A percentile compares a stretch with the other conserved stretches of the same genome.
phyloP scores from a whole-genome alignment of 192 early-diverging fungal species.

The Mortierella hygrophila region DNA sequence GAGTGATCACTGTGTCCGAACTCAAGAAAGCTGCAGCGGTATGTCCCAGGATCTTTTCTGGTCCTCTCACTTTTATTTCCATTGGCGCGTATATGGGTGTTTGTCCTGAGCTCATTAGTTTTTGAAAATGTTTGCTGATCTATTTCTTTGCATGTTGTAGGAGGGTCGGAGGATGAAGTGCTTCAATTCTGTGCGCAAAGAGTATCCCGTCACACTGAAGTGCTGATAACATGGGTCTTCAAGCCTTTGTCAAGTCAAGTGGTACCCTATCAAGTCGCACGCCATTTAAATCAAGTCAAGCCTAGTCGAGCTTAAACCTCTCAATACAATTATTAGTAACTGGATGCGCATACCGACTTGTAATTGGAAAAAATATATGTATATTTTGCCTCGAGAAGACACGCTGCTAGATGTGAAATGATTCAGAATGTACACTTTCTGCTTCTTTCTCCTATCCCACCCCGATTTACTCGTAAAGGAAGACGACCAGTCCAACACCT shows the following conservation, averaged over 20 bases:
- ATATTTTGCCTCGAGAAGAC: neutral
- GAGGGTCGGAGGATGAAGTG: conserved; percentile 61
- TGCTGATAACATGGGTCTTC: neutral
- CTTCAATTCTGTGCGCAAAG: conserved; percentile 70
- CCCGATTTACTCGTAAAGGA: conserved; percentile 56
- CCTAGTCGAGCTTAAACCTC: neutral
- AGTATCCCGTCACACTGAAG: conserved; percentile 50
- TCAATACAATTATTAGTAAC: too few species aligned
- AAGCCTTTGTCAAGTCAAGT: neutral
- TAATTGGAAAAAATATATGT: neutral
- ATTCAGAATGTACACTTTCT: too few species aligned
- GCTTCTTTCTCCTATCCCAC: neutral
- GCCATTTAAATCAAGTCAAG: neutral
- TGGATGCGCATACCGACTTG: too few species aligned
- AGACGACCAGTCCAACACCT: conserved; percentile 77
- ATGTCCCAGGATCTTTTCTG: conserved; percentile 10
- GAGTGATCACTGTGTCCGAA: conserved; percentile 58
- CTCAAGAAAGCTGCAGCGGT: conserved; percentile 61
- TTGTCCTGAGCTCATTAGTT: neutral
- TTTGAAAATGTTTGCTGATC: neutral
- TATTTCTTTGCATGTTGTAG: conserved; percentile 43
- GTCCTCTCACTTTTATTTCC: neutral
- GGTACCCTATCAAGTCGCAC: neutral
- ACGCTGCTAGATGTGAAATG: too few species aligned
- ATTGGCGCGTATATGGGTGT: too few species aligned